Evolutionary conservation across 345 rosid species (phyloP), one percentile per base, ranked within the genome.

Genomic region (Rhodamnia argentea): DNA sequence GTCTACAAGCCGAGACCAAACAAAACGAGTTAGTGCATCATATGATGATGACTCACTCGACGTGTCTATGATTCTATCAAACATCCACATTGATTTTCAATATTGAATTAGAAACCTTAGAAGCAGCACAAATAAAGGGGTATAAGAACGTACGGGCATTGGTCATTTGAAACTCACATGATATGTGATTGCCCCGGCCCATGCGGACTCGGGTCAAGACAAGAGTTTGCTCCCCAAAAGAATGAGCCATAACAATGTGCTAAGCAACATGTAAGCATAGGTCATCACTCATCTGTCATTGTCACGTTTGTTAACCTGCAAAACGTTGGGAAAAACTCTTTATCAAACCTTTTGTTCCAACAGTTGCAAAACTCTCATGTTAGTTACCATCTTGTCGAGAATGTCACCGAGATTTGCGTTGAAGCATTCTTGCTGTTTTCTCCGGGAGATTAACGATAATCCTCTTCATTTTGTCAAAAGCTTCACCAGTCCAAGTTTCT

Each of bases 111-210:
- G 23, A 7, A 6, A 15, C 42, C 22, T 64, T 26, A 2, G 2
- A 10, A 58, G 27, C 14, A 58, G 14, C 12, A 26, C n/a, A 58
- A 24, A 13, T 10, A 58, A 24, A 58, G 7, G 22, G 22, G 3
- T 42, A 64, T 64, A 1, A 9, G 0, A 62, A 62, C 15, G 1
- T 4, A 5, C 14, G 2, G 15, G 8, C 18, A 59, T 15, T 13
- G 3, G 37, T 64, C 3, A 1, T 32, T 15, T 64, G 22, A 2
- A 32, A 18, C 9, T 64, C 13, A 7, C 40, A 10, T 9, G 47
- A 37, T 37, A 1, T 2, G 7, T 20, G 1, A 70, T 70, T 9
- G 1, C 1, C 6, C 26, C 0, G 7, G 0, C 18, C 42, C 4
- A 10, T 32, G 12, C 10, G 13, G 2, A 18, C 7, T 18, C 42